These are phyloP conservation scores for Fusarium napiforme DNA, from an alignment of 2,329 filamentous ascomycete species.

Conservation along the genomic window DNA sequence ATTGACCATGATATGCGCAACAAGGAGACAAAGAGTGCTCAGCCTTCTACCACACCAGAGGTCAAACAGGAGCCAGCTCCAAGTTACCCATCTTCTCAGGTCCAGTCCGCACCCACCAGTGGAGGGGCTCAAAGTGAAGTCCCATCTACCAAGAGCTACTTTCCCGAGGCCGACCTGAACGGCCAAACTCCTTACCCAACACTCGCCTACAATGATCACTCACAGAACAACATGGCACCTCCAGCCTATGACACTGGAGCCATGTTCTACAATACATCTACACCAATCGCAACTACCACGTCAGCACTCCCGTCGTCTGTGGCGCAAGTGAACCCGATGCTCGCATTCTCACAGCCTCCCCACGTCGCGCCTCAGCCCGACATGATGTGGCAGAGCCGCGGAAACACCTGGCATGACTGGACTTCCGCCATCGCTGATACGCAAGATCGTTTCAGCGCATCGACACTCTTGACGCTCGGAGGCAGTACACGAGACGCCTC, in stretches of 20 bases:
- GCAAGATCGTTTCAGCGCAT: constrained; percentile 62
- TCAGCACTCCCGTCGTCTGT: constrained; percentile 37
- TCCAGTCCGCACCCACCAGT: constrained; percentile 15
- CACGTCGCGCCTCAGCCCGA: constrained; percentile 47
- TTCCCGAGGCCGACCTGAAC: constrained; percentile 42
- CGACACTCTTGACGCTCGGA: constrained; percentile 60
- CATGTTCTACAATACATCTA: constrained; percentile 46
- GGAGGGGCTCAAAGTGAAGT: constrained; percentile 32
- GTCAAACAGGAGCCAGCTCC: constrained; percentile 54
- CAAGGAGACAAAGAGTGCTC: constrained; percentile 41
- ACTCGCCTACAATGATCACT: constrained; percentile 47
- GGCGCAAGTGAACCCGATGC: constrained; percentile 51
- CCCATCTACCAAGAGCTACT: constrained; percentile 46
- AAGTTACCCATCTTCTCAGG: constrained; percentile 27
- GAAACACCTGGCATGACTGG: constrained; percentile 66
- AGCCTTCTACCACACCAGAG: constrained; percentile 32
- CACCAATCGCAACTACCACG: constrained; percentile 38
- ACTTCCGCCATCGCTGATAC: constrained; percentile 61
- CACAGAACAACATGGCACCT: constrained; percentile 35
- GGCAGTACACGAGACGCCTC: constrained; percentile 41
- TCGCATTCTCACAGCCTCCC: constrained; percentile 54
- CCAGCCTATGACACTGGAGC: constrained; percentile 44
- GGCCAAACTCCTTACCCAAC: constrained; percentile 46
- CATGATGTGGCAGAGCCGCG: constrained; percentile 50
- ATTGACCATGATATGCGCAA: constrained; percentile 62